A percentile compares a stretch with the other conserved stretches of the same genome.
phyloP scores from a whole-genome alignment of 768 basidiomycete genomes.

The Chalciporus chontae region DNA sequence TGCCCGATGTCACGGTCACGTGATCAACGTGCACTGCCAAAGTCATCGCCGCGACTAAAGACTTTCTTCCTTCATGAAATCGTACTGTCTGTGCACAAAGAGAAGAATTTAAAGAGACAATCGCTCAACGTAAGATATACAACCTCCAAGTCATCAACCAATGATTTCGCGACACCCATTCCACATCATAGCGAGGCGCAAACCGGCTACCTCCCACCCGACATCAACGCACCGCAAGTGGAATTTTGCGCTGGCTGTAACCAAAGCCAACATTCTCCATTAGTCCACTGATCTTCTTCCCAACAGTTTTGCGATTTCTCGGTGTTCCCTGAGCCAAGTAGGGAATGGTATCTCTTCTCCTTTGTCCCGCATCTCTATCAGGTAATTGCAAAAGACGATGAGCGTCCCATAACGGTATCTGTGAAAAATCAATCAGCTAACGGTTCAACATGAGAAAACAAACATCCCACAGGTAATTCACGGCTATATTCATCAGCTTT shows the following conservation, averaged over 20 bases:
- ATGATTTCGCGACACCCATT: no score
- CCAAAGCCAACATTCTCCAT: conserved; percentile 1
- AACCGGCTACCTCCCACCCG: no score
- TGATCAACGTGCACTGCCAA: conserved; percentile 6
- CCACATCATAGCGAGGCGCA: no score
- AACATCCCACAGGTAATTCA: conserved; percentile 78
- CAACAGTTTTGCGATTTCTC: conserved; percentile 79
- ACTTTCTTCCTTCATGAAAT: no score
- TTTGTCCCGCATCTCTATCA: conserved; percentile 62
- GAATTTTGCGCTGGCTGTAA: neutral
- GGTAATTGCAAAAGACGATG: conserved; percentile 93
- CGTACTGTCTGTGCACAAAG: no score
- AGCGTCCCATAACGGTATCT: conserved; percentile 88
- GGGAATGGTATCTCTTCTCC: conserved; percentile 58
- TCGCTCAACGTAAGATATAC: no score
- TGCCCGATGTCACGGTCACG: conserved; percentile 16
- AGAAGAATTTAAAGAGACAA: no score
- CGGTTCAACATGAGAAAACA: conserved; percentile 3
- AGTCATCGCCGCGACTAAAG: no score
- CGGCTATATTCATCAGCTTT: conserved; percentile 69
- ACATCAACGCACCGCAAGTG: no score
- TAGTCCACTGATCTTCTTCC: conserved; percentile 68
- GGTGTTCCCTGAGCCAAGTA: conserved; percentile 75
- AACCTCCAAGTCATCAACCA: no score
- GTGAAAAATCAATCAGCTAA: conserved; percentile 7